phyloP scores from a whole-genome alignment of 257 asterid genomes.

The Nicotiana noctiflora region DNA sequence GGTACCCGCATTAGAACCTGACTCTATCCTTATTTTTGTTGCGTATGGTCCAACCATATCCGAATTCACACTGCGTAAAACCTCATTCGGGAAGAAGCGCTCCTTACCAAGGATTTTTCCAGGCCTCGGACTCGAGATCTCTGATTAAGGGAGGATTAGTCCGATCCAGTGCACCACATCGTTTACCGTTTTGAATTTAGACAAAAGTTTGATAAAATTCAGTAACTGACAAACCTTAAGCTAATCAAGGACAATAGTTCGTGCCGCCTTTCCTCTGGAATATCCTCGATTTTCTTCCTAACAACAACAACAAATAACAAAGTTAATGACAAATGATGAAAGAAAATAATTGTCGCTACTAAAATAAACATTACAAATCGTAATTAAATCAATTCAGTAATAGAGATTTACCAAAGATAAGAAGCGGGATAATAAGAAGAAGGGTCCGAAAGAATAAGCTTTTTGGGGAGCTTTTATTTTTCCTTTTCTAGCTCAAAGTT shows the following conservation, averaged over 20 bases:
- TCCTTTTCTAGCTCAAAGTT: too few species aligned
- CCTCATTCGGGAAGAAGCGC: too few species aligned
- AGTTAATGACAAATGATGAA: neutral
- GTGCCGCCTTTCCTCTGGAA: slow-evolving; percentile 73
- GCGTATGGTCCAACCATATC: too few species aligned
- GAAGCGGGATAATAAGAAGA: slow-evolving; percentile 72
- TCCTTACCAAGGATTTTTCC: too few species aligned
- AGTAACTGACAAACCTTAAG: slow-evolving; percentile 41
- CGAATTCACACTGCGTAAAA: too few species aligned
- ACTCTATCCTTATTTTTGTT: too few species aligned
- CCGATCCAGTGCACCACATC: too few species aligned
- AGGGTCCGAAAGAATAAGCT: slow-evolving; percentile 73
- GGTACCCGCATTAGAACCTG: too few species aligned
- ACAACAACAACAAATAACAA: slow-evolving; percentile 9
- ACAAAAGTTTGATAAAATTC: too few species aligned
- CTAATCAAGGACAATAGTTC: slow-evolving; percentile 47
- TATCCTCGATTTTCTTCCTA: slow-evolving; percentile 86
- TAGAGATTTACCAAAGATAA: slow-evolving; percentile 55
- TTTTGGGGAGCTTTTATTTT: slow-evolving; percentile 42
- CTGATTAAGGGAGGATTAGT: too few species aligned
- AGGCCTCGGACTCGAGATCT: too few species aligned
- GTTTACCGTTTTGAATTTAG: too few species aligned
- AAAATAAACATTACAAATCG: neutral
- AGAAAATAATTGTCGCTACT: neutral
- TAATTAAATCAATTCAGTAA: neutral